Evolutionary conservation across 2,329 filamentous ascomycete genomes (phyloP), one percentile per base, ranked within the genome.

Genomic region (Pseudocercospora crystallina): DNA sequence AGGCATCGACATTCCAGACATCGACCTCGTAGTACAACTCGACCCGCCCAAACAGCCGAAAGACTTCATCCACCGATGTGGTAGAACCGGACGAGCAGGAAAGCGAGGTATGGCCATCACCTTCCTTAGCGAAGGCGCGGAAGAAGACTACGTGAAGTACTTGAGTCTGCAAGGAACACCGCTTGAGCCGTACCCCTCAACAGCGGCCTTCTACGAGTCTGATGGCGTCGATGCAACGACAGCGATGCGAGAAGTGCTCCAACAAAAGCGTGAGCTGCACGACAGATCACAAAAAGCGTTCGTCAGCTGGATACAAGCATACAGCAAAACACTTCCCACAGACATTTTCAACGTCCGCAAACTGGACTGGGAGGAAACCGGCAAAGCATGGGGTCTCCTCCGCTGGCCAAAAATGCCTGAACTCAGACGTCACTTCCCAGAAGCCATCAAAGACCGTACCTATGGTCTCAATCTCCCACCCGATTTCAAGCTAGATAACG

Each of bases 331-430:
- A 65, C 84, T 91, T 59, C 90, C 92, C 1, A 86, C 83, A 53
- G 95, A 90, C 64, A 97, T 99, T 60, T 99, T 99, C 76, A 83
- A 87, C 9, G 76, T 90, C 2, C 70, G 78, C 2, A 90, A 95
- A 63, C 77, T 96, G 12, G 86, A 96, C 68, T 99, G 94, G 94
- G 74, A 80, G 5, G 86, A 90, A 46, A 77, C 94, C 1, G 92
- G 85, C 1, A 78, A 83, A 47, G 87, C 86, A 0, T 99, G 92
- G 89, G 94, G 89, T 1, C 77, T 99, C 1, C 76, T 96, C 2
- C 85, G 85, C 43, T 78, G 97, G 57, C 94, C 94, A 3, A 90
- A 87, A 66, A 99, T 99, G 94, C 92, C 94, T 0, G 94, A 99
- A 69, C 74, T 76, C 15, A 77, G 75, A 58, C 71, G 69, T 12